Evolutionary conservation across 2,329 filamentous ascomycete genomes (phyloP).

Genomic region (Talaromyces atroroseus): DNA sequence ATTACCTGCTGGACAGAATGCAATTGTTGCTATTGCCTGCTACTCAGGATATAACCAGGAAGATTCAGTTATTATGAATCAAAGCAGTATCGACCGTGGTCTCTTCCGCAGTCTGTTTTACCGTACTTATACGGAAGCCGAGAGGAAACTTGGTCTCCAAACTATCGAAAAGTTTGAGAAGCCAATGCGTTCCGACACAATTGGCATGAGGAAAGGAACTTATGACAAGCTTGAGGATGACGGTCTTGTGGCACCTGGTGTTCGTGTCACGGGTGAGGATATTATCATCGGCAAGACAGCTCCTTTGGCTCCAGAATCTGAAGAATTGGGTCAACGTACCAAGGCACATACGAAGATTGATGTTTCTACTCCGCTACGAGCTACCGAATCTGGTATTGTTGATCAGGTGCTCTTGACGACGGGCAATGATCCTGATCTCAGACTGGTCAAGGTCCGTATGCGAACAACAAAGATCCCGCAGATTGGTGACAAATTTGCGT

Average conservation of each 20-base stretch:
- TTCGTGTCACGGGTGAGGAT: conserved; percentile 93
- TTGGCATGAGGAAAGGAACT: conserved; percentile 88
- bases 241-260: conserved; percentile 87
- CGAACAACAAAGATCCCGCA: conserved; percentile 96
- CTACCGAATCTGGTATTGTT: conserved; percentile 94
- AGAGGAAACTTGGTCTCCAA: conserved; percentile 92
- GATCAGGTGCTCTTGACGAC: conserved; percentile 92
- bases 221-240: conserved; percentile 98
- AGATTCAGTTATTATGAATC: conserved; percentile 99
- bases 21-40: conserved; percentile 93
- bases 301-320: conserved; percentile 84
- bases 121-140: conserved; percentile 92
- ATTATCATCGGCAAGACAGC: conserved; percentile 99
- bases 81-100: conserved; percentile 96
- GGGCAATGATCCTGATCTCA: conserved; percentile 77
- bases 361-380: conserved; percentile 88
- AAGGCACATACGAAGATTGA: conserved; percentile 89
- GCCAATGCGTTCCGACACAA: conserved; percentile 78
- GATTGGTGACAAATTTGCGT: conserved; percentile 98
- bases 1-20: conserved; percentile 92
- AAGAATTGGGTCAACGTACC: conserved; percentile 88
- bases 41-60: conserved; percentile 99
- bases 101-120: conserved; percentile 98
- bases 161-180: conserved; percentile 95
- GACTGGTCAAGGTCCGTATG: conserved; percentile 96